Conservation (phyloP, 331 rosid species). For the Malus hybrid region DNA sequence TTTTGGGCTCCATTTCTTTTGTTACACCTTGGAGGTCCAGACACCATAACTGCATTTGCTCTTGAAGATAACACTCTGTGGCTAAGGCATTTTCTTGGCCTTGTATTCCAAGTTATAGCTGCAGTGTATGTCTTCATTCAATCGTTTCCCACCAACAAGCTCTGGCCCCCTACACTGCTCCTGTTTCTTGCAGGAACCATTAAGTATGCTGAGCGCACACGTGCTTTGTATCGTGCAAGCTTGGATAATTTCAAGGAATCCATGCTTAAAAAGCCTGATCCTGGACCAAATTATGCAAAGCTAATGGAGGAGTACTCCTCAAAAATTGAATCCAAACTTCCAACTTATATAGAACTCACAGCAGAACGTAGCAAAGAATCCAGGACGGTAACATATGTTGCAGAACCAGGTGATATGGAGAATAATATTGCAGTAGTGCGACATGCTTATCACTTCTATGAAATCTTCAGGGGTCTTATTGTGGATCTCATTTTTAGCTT, state of each 20-base stretch:
- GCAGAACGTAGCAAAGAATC: neutral
- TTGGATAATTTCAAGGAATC: conserved; percentile 21
- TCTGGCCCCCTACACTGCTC: conserved; percentile 17
- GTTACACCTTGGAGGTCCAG: conserved; percentile 54
- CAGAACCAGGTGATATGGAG: rapidly evolving
- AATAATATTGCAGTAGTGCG: conserved; percentile 1
- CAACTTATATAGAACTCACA: neutral
- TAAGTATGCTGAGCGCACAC: conserved; percentile 34
- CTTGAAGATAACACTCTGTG: conserved; percentile 44
- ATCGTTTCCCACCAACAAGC: conserved; percentile 25
- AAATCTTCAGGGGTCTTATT: conserved; percentile 20
- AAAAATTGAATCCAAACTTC: neutral
- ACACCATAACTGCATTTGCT: conserved; percentile 48
- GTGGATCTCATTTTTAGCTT: conserved; percentile 34
- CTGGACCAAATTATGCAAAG: conserved; percentile 25
- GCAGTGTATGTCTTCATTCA: conserved; percentile 25
- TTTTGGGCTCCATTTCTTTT: conserved; percentile 53
- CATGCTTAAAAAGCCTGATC: conserved; percentile 5
- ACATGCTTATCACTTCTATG: conserved; percentile 14
- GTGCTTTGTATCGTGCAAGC: conserved; percentile 29
- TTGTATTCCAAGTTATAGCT: conserved; percentile 20
- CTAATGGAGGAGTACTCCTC: conserved; percentile 9
- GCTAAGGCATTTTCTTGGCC: conserved; percentile 38
- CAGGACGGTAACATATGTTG: neutral
- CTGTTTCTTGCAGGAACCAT: conserved; percentile 27